phyloP scores from a whole-genome alignment of 192 early-diverging fungal species.

The Irineochytrium annulatum region DNA sequence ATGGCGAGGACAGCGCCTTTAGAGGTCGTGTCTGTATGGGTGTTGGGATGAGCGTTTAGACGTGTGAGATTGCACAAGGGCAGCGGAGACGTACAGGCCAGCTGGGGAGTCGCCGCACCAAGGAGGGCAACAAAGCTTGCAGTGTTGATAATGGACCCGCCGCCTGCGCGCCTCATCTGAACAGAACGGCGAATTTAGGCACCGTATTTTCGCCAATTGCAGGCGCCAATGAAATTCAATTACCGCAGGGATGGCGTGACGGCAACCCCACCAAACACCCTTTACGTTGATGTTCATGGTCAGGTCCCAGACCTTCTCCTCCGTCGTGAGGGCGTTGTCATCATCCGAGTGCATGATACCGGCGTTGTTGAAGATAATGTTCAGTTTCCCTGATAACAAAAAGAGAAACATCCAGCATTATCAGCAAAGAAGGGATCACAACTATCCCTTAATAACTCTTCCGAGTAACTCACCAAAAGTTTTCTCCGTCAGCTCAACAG shows the following conservation, averaged over 20 bases:
- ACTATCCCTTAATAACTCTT: no score
- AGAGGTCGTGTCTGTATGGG: constrained; percentile 66
- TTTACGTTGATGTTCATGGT: constrained; percentile 81
- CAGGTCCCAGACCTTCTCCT: constrained; percentile 73
- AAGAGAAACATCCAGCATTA: background rate
- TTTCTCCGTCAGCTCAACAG: constrained; percentile 62
- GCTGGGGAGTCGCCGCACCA: constrained; percentile 78
- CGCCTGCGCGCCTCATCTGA: constrained; percentile 61
- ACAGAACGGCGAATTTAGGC: background rate
- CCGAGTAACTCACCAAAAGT: constrained; percentile 58
- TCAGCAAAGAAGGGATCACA: background rate
- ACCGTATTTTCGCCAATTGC: background rate
- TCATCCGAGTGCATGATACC: constrained; percentile 80
- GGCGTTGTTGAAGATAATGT: constrained; percentile 83
- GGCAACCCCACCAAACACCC: constrained; percentile 86
- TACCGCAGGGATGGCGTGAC: constrained; percentile 68
- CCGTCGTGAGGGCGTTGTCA: constrained; percentile 71
- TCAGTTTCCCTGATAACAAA: constrained; percentile 63
- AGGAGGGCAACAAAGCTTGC: constrained; percentile 75
- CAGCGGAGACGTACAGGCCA: constrained; percentile 59
- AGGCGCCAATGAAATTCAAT: background rate
- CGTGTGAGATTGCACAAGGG: background rate
- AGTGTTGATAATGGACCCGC: constrained; percentile 80
- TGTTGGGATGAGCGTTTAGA: background rate
- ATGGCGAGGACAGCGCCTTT: constrained; percentile 82